phyloP scores from a whole-genome alignment of 257 asterid genomes.

The Solanum chmielewskii region DNA sequence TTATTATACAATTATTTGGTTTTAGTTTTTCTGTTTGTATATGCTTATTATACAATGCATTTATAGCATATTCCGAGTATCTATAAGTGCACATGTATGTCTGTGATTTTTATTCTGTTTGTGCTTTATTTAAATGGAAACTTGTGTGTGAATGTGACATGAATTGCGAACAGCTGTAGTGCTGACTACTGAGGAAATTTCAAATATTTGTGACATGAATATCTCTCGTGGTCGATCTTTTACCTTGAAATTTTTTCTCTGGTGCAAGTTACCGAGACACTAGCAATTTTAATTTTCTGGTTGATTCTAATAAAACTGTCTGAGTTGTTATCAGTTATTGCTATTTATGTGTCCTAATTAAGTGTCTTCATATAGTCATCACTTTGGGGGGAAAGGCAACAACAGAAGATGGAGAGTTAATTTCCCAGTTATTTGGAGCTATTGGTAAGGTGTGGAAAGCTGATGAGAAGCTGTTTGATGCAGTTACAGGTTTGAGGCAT shows the following conservation, averaged over 20 bases:
- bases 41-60: not conserved
- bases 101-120: not conserved
- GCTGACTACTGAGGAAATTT: not conserved
- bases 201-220: not conserved
- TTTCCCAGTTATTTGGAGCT: slow-evolving; percentile 65
- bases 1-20: not conserved
- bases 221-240: not conserved
- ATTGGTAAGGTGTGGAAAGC: slow-evolving; percentile 93
- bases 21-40: not conserved
- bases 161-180: not conserved
- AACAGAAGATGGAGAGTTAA: slow-evolving; percentile 66
- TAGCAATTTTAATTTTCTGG: not conserved
- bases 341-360: not conserved
- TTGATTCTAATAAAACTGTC: not conserved
- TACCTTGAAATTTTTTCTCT: not conserved
- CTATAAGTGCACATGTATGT: not conserved
- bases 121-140: not conserved
- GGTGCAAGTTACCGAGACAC: not conserved
- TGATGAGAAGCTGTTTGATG: slow-evolving; percentile 81
- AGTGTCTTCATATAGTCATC: slow-evolving; percentile 38
- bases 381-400: slow-evolving; percentile 60
- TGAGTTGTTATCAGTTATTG: not conserved
- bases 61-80: not conserved
- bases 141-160: not conserved
- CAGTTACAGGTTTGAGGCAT: slow-evolving; percentile 82